Evolutionary conservation across 2,329 filamentous ascomycete species (phyloP).

Genomic region (Annulohypoxylon truncatum): DNA sequence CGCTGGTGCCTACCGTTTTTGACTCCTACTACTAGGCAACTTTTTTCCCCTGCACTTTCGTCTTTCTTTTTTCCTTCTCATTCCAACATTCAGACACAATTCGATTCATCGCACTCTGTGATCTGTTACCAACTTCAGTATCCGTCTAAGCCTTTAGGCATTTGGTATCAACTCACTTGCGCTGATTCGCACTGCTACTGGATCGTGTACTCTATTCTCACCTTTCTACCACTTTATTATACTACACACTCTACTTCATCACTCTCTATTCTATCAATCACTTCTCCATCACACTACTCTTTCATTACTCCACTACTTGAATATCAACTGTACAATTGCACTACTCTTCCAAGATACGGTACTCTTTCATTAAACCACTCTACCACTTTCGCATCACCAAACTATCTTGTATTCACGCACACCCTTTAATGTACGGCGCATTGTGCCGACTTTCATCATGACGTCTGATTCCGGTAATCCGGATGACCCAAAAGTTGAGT

Average conservation of each 20-base stretch:
- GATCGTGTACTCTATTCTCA: too few species aligned
- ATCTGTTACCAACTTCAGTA: not conserved
- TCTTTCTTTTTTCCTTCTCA: not conserved
- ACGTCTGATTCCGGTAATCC: conserved; percentile 17
- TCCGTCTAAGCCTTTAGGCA: not conserved
- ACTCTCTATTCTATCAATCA: not conserved
- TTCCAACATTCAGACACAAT: not conserved
- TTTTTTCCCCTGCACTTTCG: not conserved
- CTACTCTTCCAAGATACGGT: too few species aligned
- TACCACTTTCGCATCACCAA: not conserved
- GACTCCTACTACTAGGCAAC: not conserved
- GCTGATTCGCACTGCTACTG: not conserved
- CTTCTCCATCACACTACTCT: not conserved
- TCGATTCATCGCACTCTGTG: not conserved
- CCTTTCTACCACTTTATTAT: not conserved
- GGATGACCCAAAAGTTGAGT: conserved; percentile 3
- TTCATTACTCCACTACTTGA: not conserved
- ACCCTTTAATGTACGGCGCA: not conserved
- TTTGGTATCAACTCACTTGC: not conserved
- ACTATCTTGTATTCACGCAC: not conserved
- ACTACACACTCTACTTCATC: not conserved
- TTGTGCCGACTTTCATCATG: conserved; percentile 16
- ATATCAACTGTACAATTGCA: not conserved
- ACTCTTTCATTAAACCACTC: not conserved
- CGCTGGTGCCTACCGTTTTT: not conserved